Evolutionary conservation across 2,329 filamentous ascomycete genomes (phyloP), one percentile per base, ranked within the genome.

Genomic region (Leptographium radiaticola): DNA sequence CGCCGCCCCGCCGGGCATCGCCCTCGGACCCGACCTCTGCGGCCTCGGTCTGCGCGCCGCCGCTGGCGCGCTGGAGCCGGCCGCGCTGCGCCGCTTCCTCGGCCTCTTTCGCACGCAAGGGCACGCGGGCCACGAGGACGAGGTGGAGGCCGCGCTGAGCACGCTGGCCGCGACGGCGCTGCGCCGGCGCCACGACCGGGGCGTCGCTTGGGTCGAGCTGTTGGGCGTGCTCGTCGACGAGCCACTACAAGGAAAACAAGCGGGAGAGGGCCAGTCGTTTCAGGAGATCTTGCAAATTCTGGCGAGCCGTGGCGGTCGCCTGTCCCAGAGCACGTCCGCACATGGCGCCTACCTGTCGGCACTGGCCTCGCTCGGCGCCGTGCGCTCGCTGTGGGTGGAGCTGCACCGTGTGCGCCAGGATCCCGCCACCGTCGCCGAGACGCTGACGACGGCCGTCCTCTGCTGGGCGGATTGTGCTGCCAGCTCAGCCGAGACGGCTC

Each of bases 341-440:
- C 38, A 34, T 2, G 9, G 5, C 15, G 15, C 9, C 36, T 61
- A 58, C 38, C 40, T 54, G 10, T 40, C 40, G 4, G 34, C 60
- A 2, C 51, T 62, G 25, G 62, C 56, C 8, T 58, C 62, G 39
- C 56, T 63, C 6, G 62, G 62, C 10, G 46, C 38, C 12, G 52
- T 60, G 31, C 54, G 53, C 4, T 55, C 57, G 6, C 36, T 60
- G 18, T 60, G 58, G 58, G 33, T 52, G 18, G 51, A 49, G 39
- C 25, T 33, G 45, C 38, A 33, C 34, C 25, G 25, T 25, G 25
- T 25, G 5, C 25, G 25, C 25, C 25, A 3, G 25, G 25, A 25
- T 1, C 1, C 11, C 5, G 7, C 39, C 4, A 34, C 9, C 31
- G 15, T 18, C 16, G 9, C 18, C 2, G 52, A 55, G 1, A 33